Percentiles rank a stretch among this genome's conserved stretches.
Evolutionary conservation across 73 alveolate species (phyloP).

Genomic region (Breviolum minutum): DNA sequence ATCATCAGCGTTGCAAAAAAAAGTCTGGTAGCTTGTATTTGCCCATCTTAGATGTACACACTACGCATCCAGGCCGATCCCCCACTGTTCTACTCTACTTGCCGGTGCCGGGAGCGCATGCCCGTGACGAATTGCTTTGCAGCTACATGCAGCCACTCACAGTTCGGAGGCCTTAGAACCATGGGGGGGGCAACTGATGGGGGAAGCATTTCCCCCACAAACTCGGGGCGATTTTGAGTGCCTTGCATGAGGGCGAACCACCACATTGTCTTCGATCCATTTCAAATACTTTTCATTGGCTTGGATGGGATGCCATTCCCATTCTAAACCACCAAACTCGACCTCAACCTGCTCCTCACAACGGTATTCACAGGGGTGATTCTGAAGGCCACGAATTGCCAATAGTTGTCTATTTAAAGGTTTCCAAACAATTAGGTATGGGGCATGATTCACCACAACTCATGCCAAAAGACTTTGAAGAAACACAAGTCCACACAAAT

Average conservation of each 20-base stretch:
- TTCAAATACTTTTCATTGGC: slow-evolving; percentile 65
- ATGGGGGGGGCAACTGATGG: too few relatives aligned
- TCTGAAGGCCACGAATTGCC: too few relatives aligned
- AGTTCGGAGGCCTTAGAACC: too few relatives aligned
- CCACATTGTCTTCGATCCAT: slow-evolving; percentile 72
- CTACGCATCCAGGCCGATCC: background rate
- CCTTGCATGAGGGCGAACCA: slow-evolving; percentile 38
- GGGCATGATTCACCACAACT: background rate
- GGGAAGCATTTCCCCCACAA: background rate
- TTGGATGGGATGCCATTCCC: slow-evolving; percentile 74
- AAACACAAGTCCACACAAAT: background rate
- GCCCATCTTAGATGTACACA: background rate
- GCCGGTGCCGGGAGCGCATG: background rate
- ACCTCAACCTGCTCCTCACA: slow-evolving; percentile 51
- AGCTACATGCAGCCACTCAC: background rate
- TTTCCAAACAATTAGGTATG: background rate
- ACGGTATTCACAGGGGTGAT: too few relatives aligned
- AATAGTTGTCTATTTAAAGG: too few relatives aligned
- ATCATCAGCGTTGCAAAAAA: too few relatives aligned
- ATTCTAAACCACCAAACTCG: slow-evolving; percentile 73
- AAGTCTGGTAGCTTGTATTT: background rate
- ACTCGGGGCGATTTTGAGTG: background rate
- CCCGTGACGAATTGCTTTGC: background rate
- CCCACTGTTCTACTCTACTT: too few relatives aligned
- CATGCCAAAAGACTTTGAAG: background rate